phyloP scores from a whole-genome alignment of 1,139 yeast species.

The Saccharomyces hybrid region DNA sequence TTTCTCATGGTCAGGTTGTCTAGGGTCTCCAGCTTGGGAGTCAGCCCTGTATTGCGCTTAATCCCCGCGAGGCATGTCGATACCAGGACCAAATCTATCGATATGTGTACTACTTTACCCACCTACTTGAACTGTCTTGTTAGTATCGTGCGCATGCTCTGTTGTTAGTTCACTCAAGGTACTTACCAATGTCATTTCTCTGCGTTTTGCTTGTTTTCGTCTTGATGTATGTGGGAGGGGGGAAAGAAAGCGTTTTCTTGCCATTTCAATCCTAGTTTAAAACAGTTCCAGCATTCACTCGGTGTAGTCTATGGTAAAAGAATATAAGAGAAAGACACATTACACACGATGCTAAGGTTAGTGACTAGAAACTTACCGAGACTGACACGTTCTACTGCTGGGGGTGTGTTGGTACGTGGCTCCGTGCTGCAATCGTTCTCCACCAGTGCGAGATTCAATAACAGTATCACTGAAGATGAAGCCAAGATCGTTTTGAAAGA shows the following conservation, averaged over 20 bases:
- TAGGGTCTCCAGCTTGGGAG: constrained; percentile 38
- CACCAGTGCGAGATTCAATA: constrained; percentile 4
- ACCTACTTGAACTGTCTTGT: constrained; percentile 29
- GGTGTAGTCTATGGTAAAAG: neutral
- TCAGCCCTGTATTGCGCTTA: constrained; percentile 77
- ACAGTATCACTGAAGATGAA: constrained; percentile 7
- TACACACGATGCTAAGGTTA: neutral
- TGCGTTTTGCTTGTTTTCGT: neutral
- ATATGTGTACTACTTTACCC: constrained; percentile 57
- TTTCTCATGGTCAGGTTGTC: constrained; percentile 46
- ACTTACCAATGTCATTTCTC: constrained; percentile 9
- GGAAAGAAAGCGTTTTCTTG: neutral
- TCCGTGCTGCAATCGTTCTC: constrained; percentile 3
- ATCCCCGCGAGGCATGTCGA: constrained; percentile 87
- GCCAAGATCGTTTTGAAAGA: constrained; percentile 18
- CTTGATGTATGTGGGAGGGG: neutral
- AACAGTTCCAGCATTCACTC: neutral
- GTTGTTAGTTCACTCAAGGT: neutral
- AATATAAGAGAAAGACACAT: neutral
- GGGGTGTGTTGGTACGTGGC: constrained; percentile 1
- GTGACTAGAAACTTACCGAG: neutral
- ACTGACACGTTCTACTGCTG: neutral
- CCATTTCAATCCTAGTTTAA: neutral
- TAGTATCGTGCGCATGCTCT: neutral
- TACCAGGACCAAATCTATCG: constrained; percentile 66